Percentiles rank a stretch among this genome's conserved stretches.
Conservation (phyloP, 75 land plant species). For the Ceratopteris richardii region DNA sequence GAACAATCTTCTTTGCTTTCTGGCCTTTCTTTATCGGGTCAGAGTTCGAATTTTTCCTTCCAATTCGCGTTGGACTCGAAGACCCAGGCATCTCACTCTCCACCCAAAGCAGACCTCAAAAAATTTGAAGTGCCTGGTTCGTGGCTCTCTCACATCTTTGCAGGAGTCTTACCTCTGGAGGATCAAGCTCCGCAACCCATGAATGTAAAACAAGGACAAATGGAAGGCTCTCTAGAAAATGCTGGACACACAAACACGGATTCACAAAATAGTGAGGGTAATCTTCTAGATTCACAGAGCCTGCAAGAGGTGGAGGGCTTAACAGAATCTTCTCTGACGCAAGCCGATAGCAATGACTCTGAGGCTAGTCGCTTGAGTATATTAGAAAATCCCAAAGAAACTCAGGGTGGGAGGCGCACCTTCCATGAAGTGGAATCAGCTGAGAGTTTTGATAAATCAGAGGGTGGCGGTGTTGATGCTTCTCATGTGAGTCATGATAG, state of each 20-base stretch:
- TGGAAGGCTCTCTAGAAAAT: not conserved
- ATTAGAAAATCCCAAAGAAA: no score
- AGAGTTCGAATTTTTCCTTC: slow-evolving; percentile 14
- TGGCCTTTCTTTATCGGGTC: slow-evolving; percentile 11
- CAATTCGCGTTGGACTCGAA: slow-evolving; percentile 7
- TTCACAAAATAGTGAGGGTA: not conserved
- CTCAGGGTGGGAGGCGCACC: no score
- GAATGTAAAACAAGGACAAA: not conserved
- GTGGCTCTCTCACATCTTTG: slow-evolving; percentile 2
- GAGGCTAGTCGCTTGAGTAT: no score
- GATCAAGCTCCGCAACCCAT: slow-evolving; percentile 1
- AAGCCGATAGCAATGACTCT: no score
- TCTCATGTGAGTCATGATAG: no score
- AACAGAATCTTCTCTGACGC: no score
- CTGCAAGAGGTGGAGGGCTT: no score
- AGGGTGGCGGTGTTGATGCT: no score
- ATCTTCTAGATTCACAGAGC: no score
- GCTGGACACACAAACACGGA: not conserved
- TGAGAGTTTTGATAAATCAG: no score
- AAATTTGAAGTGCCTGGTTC: slow-evolving; percentile 3
- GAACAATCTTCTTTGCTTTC: slow-evolving; percentile 20
- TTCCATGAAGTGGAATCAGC: no score
- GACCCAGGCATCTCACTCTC: not conserved
- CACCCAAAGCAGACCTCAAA: slow-evolving; percentile 2
- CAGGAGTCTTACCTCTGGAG: slow-evolving; percentile 9